These are phyloP conservation scores for Aspergillus sclerotialis DNA, from an alignment of 2,329 filamentous ascomycete genomes.

Conservation along the genomic window DNA sequence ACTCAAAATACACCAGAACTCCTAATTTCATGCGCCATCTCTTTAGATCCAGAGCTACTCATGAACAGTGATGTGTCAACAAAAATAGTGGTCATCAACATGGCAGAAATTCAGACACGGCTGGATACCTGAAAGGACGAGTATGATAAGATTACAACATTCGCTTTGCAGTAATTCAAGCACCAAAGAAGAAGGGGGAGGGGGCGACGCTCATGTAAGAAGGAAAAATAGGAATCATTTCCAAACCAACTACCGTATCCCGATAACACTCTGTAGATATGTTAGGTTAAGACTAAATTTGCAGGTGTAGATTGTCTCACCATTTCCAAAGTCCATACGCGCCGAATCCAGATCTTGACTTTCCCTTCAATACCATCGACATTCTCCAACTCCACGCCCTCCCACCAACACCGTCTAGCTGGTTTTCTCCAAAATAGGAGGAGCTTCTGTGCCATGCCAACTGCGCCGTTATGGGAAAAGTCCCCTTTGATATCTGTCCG, in stretches of 20 bases:
- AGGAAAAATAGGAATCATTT: constrained; percentile 7
- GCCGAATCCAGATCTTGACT: constrained; percentile 95
- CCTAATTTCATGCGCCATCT: too few species aligned
- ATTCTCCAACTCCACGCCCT: constrained; percentile 83
- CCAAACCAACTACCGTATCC: constrained; percentile 50
- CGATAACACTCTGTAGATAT: constrained; percentile 65
- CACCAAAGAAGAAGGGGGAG: constrained; percentile 11
- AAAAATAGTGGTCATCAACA: too few species aligned
- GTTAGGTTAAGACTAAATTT: constrained; percentile 18
- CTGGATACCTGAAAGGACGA: too few species aligned
- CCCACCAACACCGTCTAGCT: constrained; percentile 96
- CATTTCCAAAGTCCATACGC: constrained; percentile 98
- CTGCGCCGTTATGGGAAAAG: constrained; percentile 65
- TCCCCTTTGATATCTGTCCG: constrained; percentile 83
- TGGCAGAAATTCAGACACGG: too few species aligned
- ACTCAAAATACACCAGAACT: too few species aligned
- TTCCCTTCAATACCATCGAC: constrained; percentile 87
- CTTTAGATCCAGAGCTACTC: too few species aligned
- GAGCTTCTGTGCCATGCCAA: constrained; percentile 97
- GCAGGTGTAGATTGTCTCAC: too few species aligned
- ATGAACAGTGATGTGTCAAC: too few species aligned
- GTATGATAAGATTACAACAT: constrained; percentile 1
- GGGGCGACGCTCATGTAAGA: constrained; percentile 14
- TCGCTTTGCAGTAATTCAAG: constrained; percentile 5
- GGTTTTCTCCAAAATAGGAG: constrained; percentile 98